Evolutionary conservation across 2,329 filamentous ascomycete species (phyloP).

Genomic region (Fusarium sp.): DNA sequence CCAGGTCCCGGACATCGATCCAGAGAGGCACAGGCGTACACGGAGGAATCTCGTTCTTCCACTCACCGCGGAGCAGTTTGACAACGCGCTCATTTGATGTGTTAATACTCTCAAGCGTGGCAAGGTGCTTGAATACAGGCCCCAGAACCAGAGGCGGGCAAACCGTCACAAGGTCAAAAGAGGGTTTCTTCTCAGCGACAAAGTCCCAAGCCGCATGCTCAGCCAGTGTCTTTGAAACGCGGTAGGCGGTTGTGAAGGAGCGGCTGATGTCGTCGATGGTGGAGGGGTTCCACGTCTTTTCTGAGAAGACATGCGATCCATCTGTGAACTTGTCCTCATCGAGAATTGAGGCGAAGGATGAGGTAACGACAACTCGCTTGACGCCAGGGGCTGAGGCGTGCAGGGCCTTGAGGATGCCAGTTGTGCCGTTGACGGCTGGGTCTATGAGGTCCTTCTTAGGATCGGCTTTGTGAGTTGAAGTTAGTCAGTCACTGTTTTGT

Average conservation of each 20-base stretch:
- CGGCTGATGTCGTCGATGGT: conserved; percentile 62
- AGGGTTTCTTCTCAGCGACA: conserved; percentile 59
- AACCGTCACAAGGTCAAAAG: conserved; percentile 68
- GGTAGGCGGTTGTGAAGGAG: conserved; percentile 63
- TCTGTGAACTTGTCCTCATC: conserved; percentile 57
- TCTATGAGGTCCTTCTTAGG: conserved; percentile 69
- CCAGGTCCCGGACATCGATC: conserved; percentile 72
- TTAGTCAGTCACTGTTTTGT: not conserved
- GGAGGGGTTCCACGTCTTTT: conserved; percentile 68
- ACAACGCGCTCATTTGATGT: conserved; percentile 69
- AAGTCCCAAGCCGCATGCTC: conserved; percentile 70
- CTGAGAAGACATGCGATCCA: conserved; percentile 60
- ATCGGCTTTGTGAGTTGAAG: conserved; percentile 54
- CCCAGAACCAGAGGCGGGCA: conserved; percentile 71
- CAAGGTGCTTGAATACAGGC: conserved; percentile 65
- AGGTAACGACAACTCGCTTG: conserved; percentile 78
- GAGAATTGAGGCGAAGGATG: conserved; percentile 69
- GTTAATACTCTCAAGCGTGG: conserved; percentile 64
- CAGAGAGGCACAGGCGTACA: conserved; percentile 62
- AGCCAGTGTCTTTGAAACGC: conserved; percentile 69
- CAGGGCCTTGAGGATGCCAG: conserved; percentile 80
- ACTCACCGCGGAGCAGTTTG: conserved; percentile 65
- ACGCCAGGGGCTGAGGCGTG: conserved; percentile 72
- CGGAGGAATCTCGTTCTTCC: conserved; percentile 61
- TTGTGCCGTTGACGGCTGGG: conserved; percentile 72